A percentile compares a stretch with the other conserved stretches of the same genome.
Evolutionary conservation across 345 rosid species (phyloP).

Genomic region (Trapa bicornis): DNA sequence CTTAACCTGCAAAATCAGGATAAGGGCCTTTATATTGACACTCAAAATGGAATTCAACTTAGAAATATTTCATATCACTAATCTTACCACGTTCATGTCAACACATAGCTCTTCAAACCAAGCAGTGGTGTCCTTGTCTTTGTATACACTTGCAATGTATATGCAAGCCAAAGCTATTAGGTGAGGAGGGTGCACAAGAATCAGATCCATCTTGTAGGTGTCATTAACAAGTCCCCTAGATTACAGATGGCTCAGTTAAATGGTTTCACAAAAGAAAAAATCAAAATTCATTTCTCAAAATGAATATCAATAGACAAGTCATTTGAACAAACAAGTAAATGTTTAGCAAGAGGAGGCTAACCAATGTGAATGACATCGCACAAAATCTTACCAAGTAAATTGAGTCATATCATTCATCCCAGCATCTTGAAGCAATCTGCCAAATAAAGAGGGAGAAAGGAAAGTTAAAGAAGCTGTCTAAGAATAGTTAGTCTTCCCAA

Average conservation of each 20-base stretch:
- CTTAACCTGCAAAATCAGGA: conserved; percentile 30
- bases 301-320: background rate
- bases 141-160: conserved; percentile 59
- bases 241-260: background rate
- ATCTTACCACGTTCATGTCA: conserved; percentile 91
- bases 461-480: background rate
- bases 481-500: background rate
- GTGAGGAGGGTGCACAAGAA: conserved; percentile 83
- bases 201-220: conserved; percentile 90
- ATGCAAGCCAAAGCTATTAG: conserved; percentile 89
- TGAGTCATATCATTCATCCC: conserved; percentile 77
- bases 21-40: background rate
- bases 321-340: background rate
- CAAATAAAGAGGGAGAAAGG: conserved; percentile 9
- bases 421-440: conserved; percentile 78
- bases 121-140: conserved; percentile 66
- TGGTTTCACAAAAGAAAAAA: background rate
- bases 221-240: conserved; percentile 93
- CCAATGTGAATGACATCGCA: background rate
- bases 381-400: conserved; percentile 52
- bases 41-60: background rate
- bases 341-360: background rate
- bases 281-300: background rate
- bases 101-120: conserved; percentile 97
- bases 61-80: conserved; percentile 1